Evolutionary conservation across 768 basidiomycete genomes (phyloP), one percentile per base, ranked within the genome.

Genomic region (Cyathus striatus): DNA sequence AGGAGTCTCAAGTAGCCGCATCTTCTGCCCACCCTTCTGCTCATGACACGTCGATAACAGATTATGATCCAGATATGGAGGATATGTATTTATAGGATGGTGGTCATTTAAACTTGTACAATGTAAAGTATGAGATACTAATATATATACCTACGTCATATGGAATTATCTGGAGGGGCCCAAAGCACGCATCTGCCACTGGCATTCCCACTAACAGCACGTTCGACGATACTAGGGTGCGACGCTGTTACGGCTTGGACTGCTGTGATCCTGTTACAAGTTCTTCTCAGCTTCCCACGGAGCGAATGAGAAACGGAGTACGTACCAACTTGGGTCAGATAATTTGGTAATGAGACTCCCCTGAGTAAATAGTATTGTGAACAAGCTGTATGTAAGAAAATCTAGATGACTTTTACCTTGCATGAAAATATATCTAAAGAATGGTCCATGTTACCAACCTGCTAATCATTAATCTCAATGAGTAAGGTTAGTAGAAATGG

Each of bases 171-270:
- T 13, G 40, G 46, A 6, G 76, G 76, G 23, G 83, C 87, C 90
- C 90, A 92, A 9, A 92, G 62, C 10, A 86, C 76, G 57, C 89
- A 90, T 41, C 85, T 72, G 21, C 90, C 90, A 46, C 80, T 86
- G 1, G 60, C 90, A 53, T 89, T 91, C 17, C 88, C 90, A 35
- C 77, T 87, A 3, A 74, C 89, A 18, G 73, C 83, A 21, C 90
- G 75, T 53, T 86, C 87, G 2, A 87, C 70, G 17, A 87, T 63
- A 43, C 57, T 81, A 0, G 90, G 89, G 58, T 91, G 90, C 12
- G 86, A 88, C 51, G 83, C 86, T 6, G 90, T 88, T n/a, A 91
- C 90, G n/a, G 90, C 88, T 61, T 90, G 90, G 3, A 84, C 83
- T 1, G 90, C 89, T 17, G 84, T 78, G 46, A 91, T 82, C 49